Evolutionary conservation across 2,329 filamentous ascomycete species (phyloP).

Genomic region (Didymella arachidicola): DNA sequence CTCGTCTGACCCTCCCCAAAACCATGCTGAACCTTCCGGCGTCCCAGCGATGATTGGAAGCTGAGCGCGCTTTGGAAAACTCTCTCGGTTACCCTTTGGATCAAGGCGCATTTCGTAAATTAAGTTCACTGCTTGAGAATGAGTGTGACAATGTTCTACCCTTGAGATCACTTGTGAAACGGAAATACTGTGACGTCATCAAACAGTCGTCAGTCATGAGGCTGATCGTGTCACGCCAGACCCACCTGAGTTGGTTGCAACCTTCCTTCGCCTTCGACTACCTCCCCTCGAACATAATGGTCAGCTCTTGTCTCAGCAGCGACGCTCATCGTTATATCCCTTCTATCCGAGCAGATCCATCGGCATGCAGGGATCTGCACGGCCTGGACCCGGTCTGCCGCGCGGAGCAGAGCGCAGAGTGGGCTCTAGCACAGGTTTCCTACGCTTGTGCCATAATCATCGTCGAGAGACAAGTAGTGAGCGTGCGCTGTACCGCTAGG

Average conservation of each 20-base stretch:
- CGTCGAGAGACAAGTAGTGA: not conserved
- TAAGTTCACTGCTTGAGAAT: not conserved
- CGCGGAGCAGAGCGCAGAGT: conserved; percentile 5
- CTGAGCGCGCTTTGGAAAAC: not conserved
- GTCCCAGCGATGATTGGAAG: not conserved
- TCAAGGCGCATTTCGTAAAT: conserved; percentile 28
- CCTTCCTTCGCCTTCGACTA: not conserved
- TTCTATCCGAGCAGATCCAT: not conserved
- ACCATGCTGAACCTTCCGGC: conserved; percentile 28
- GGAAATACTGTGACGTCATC: conserved; percentile 5
- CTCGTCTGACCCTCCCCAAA: conserved; percentile 39
- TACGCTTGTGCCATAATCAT: not conserved
- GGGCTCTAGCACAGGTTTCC: not conserved
- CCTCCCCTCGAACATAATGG: not conserved
- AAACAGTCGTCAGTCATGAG: conserved; percentile 8
- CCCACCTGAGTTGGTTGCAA: conserved; percentile 2
- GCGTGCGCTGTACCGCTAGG: conserved; percentile 1
- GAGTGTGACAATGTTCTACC: not conserved
- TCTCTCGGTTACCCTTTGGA: conserved; percentile 26
- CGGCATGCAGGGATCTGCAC: not conserved
- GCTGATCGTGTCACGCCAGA: conserved; percentile 9
- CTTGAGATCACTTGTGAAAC: not conserved
- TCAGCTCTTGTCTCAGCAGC: not conserved
- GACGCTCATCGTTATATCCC: not conserved
- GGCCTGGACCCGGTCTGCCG: not conserved